Evolutionary conservation across 345 rosid species (phyloP), one percentile per base, ranked within the genome.

Genomic region (Eutrema japonicum): DNA sequence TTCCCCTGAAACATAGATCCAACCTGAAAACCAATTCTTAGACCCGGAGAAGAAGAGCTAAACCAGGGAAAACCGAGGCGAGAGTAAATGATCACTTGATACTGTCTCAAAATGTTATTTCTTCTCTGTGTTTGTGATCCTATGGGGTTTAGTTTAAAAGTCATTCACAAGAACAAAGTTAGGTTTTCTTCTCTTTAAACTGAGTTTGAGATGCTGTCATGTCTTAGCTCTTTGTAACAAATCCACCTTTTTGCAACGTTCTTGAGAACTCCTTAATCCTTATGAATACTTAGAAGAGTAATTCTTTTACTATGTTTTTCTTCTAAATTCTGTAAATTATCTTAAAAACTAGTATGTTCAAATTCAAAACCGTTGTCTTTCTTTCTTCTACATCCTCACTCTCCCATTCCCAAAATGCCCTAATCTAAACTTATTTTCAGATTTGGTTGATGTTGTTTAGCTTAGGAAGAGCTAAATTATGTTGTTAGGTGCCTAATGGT

Each of bases 31-130:
- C 12, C 13, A 26, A 29, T 27, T 33, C 29, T 13, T 41, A 52
- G 60, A 33, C 69, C 64, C 10, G 38, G 41, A 48, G 33, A 27
- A 71, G 42, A 49, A 50, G 51, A 60, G 60, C 9, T 29, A 30
- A 60, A 49, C 66, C 36, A 37, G 59, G 36, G 27, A 6, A 66
- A 74, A 48, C 41, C 36, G 22, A 57, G 61, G 61, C 53, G 68
- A 59, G 72, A 38, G 37, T 74, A 56, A 64, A 49, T 66, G 50
- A 18, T 57, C 46, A 37, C 11, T 12, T 37, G n/a, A 29, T 2
- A 35, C 16, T 41, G 42, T 70, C 48, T 70, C 10, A 70, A 14
- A 49, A 48, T 71, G 30, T 48, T 33, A 2, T 5, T 7, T 66
- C 51, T 40, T 41, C 40, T 40, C 50, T 53, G 57, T 58, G 59